Conservation (phyloP, 2,329 filamentous ascomycete genomes). For the Aureobasidium sp. region DNA sequence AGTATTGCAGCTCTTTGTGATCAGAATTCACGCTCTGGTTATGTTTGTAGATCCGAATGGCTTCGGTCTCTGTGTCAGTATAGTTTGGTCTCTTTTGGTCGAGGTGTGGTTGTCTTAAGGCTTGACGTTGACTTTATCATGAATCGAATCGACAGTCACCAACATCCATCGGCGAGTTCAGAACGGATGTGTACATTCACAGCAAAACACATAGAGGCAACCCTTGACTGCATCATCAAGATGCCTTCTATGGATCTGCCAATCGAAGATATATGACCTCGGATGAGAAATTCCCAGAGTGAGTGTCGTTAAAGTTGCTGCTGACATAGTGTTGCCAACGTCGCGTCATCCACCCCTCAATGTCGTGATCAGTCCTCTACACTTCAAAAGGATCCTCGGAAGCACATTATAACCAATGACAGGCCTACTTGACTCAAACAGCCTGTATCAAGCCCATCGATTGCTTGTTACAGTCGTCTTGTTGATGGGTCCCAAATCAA, state of each 20-base stretch:
- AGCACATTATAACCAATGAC: neutral
- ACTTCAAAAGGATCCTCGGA: neutral
- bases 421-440: neutral
- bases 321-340: neutral
- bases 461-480: neutral
- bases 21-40: neutral
- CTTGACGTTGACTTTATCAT: neutral
- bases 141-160: no score
- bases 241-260: neutral
- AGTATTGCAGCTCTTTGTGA: neutral
- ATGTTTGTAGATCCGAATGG: neutral
- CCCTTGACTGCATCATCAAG: neutral
- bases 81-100: neutral
- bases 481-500: neutral
- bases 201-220: neutral
- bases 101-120: neutral
- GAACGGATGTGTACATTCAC: no score
- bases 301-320: neutral
- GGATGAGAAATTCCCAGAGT: neutral
- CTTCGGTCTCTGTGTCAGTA: neutral
- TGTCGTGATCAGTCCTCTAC: conserved; percentile 6
- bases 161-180: no score
- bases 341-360: conserved; percentile 6
- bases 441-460: neutral
- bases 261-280: neutral